Evolutionary conservation across 140 eudicot species (phyloP).

Genomic region (Ambrosia hybrid): DNA sequence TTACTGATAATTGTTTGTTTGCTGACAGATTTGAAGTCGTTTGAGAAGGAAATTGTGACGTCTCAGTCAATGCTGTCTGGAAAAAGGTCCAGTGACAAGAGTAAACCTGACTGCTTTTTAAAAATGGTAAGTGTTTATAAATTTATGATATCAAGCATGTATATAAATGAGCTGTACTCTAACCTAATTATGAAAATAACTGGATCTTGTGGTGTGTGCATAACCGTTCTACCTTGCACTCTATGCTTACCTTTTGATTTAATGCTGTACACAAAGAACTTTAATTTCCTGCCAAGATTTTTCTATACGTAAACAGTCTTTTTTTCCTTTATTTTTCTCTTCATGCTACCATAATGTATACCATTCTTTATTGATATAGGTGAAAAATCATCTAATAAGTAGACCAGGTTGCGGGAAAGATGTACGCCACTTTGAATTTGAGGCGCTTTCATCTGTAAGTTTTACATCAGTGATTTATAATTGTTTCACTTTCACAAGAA

Average conservation of each 20-base stretch:
- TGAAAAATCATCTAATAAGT: conserved; percentile 46
- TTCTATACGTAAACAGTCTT: no score
- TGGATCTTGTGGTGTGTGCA: background rate
- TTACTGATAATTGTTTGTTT: background rate
- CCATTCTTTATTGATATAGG: conserved; percentile 30
- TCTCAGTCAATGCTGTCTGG: conserved; percentile 59
- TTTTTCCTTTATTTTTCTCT: no score
- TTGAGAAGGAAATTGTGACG: conserved; percentile 57
- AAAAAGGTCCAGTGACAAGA: conserved; percentile 56
- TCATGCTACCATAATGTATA: background rate
- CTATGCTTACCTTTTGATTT: conserved; percentile 7
- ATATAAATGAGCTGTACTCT: background rate
- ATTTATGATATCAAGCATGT: no score
- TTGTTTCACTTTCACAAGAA: background rate
- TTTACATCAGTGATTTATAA: background rate
- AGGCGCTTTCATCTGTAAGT: conserved; percentile 80
- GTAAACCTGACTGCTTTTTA: conserved; percentile 73
- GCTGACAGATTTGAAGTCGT: conserved; percentile 52
- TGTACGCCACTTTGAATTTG: conserved; percentile 89
- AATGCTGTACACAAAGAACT: background rate
- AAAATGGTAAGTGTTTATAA: conserved; percentile 48
- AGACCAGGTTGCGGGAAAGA: conserved; percentile 59
- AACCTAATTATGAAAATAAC: background rate
- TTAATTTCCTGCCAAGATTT: no score
- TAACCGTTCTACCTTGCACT: background rate